phyloP scores from a whole-genome alignment of 1,139 yeast genomes.

The Taphrina communis region DNA sequence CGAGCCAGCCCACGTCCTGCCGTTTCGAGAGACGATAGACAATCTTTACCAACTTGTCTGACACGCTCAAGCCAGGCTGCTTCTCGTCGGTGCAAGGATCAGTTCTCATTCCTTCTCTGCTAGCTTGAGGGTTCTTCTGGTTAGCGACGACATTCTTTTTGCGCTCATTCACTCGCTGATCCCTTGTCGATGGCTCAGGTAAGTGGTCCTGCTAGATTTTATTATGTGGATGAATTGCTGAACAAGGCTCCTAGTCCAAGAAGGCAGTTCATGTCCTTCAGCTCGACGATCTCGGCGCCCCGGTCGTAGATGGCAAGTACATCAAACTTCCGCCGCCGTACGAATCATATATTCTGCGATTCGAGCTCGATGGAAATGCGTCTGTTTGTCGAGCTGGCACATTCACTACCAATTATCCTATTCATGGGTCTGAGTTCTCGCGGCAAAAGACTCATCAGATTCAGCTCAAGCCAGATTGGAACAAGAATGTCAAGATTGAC shows the following conservation, averaged over 20 bases:
- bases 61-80: background rate
- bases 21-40: background rate
- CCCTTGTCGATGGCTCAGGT: constrained; percentile 7
- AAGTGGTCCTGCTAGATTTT: background rate
- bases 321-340: constrained; percentile 59
- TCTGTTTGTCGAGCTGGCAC: constrained; percentile 71
- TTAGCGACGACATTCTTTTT: too few species aligned
- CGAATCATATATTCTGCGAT: constrained; percentile 59
- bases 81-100: too few species aligned
- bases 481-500: constrained; percentile 62
- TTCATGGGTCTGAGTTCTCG: constrained; percentile 57
- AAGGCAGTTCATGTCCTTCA: constrained; percentile 12
- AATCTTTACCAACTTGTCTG: background rate
- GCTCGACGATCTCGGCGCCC: constrained; percentile 35
- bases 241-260: background rate
- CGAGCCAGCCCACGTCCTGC: background rate
- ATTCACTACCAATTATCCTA: constrained; percentile 78
- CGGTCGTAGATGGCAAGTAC: constrained; percentile 27
- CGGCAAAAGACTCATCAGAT: constrained; percentile 63
- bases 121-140: too few species aligned
- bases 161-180: background rate
- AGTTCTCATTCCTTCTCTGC: too few species aligned
- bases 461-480: constrained; percentile 55
- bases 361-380: constrained; percentile 76
- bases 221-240: background rate